phyloP scores from a whole-genome alignment of 2,329 filamentous ascomycete genomes.

The Verticillium tricorpus region DNA sequence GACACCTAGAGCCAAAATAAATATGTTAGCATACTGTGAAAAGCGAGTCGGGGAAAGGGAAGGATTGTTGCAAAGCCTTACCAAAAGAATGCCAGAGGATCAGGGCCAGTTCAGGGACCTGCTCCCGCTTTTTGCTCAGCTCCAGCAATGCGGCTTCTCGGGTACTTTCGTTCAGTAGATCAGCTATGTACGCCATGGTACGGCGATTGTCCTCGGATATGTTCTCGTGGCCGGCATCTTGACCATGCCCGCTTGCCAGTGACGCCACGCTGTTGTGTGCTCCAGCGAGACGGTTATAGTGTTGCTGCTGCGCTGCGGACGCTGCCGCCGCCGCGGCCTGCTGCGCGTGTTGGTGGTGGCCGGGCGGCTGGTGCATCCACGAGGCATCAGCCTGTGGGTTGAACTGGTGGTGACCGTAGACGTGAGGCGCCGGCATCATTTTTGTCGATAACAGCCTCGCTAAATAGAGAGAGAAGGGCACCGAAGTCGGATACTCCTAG shows the following conservation, averaged over 20 bases:
- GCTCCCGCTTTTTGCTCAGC: conserved; percentile 96
- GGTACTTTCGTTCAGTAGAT: conserved; percentile 80
- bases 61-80: conserved; percentile 38
- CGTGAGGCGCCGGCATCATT: conserved; percentile 61
- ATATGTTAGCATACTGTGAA: conserved; percentile 2
- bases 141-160: conserved; percentile 90
- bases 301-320: conserved; percentile 46
- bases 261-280: conserved; percentile 51
- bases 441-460: conserved; percentile 17
- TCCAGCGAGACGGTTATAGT: conserved; percentile 70
- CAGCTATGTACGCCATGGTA: conserved; percentile 89
- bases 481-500: not conserved
- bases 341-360: conserved; percentile 54
- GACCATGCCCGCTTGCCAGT: conserved; percentile 43
- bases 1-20: conserved; percentile 57
- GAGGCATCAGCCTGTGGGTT: conserved; percentile 56
- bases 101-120: conserved; percentile 91
- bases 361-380: conserved; percentile 65
- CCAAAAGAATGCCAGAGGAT: conserved; percentile 99
- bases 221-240: conserved; percentile 58
- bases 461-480: not conserved
- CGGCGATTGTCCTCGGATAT: conserved; percentile 86
- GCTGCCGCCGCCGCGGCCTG: conserved; percentile 51
- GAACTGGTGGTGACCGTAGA: conserved; percentile 66
- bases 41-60: not conserved